These are phyloP conservation scores for Calonectria leucothoes DNA, from an alignment of 2,329 filamentous ascomycete genomes.

Conservation along the genomic window DNA sequence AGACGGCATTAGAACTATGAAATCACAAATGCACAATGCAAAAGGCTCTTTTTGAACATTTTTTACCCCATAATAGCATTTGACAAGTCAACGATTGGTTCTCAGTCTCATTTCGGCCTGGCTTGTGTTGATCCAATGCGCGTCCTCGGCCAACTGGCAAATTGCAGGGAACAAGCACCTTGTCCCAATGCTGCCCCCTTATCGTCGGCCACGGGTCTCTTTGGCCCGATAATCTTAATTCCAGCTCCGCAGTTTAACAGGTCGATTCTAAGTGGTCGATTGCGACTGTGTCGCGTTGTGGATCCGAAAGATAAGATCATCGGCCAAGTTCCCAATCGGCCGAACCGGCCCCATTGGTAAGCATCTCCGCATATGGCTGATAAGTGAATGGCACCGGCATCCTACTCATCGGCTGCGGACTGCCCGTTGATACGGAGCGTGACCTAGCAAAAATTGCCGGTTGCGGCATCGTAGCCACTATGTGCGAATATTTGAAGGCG, in stretches of 20 bases:
- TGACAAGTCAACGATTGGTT: neutral
- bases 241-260: neutral
- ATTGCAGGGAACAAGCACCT: neutral
- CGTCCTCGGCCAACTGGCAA: neutral
- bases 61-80: neutral
- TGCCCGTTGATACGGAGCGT: neutral
- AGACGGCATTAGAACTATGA: neutral
- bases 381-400: neutral
- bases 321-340: neutral
- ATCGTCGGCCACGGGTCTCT: neutral
- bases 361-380: neutral
- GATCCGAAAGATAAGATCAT: neutral
- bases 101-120: neutral
- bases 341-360: neutral
- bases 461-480: neutral
- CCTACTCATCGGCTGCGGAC: neutral
- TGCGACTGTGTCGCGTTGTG: neutral
- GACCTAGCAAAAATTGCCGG: neutral
- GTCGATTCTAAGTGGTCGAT: neutral
- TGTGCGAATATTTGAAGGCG: neutral
- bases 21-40: neutral
- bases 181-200: neutral
- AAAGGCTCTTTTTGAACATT: neutral
- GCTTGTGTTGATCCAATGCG: neutral
- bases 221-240: neutral